Evolutionary conservation across 345 rosid species (phyloP).

Genomic region (Geranium brycei): DNA sequence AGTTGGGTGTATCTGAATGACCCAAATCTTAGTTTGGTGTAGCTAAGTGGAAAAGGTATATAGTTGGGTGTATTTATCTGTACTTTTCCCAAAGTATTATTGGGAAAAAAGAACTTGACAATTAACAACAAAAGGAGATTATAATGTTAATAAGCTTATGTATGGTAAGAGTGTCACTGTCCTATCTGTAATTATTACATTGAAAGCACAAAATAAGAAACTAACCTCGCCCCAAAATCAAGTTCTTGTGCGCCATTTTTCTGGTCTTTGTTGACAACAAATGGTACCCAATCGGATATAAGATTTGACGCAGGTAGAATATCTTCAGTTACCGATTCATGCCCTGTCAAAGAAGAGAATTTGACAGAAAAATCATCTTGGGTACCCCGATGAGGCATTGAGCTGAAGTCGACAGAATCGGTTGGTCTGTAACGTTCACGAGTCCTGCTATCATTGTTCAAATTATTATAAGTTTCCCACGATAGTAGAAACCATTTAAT

Average conservation of each 20-base stretch:
- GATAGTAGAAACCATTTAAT: constrained; percentile 51
- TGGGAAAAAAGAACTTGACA: background rate
- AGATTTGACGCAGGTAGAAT: constrained; percentile 44
- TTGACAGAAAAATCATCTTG: constrained; percentile 20
- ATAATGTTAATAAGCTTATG: background rate
- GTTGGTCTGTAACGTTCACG: constrained; percentile 17
- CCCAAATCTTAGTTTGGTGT: no score
- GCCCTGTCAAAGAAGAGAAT: constrained; percentile 22
- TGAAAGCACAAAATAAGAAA: constrained; percentile 3
- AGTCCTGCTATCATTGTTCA: constrained; percentile 17
- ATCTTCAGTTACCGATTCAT: constrained; percentile 30
- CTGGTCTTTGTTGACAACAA: constrained; percentile 23
- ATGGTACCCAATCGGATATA: constrained; percentile 78
- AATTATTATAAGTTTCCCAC: constrained; percentile 38
- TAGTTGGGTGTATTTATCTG: no score
- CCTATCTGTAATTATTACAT: background rate
- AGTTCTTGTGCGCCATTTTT: constrained; percentile 29
- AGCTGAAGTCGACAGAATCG: constrained; percentile 29
- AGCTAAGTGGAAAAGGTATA: no score
- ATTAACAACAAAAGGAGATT: background rate
- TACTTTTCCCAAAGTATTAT: no score
- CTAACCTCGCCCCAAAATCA: constrained; percentile 83
- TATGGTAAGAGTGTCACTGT: background rate
- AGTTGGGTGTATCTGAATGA: no score
- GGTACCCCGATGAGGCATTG: constrained; percentile 31